These are phyloP conservation scores for Otatea glauca DNA, from an alignment of 176 grass and related monocot genomes.

Conservation along the genomic window DNA sequence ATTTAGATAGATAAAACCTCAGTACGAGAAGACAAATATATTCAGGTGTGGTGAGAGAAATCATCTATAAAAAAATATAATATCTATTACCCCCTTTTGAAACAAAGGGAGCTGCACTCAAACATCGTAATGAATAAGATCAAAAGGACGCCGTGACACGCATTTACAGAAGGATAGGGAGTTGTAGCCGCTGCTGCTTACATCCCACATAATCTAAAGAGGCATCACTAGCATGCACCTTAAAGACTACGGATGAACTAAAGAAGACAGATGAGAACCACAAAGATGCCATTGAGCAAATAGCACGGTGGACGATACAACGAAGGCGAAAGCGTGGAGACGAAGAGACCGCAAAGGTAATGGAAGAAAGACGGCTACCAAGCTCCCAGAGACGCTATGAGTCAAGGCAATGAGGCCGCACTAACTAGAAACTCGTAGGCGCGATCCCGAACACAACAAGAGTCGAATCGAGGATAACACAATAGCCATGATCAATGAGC, in stretches of 20 bases:
- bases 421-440: neutral
- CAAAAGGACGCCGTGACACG: no score
- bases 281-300: neutral
- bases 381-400: neutral
- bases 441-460: neutral
- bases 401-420: neutral
- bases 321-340: no score
- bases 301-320: neutral
- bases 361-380: neutral
- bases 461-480: neutral
- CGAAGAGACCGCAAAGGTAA: neutral
- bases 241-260: neutral
- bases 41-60: no score
- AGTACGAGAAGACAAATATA: no score
- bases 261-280: neutral
- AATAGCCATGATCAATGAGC: neutral
- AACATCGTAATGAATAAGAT: no score
- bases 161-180: no score
- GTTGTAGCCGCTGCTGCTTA: no score
- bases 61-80: no score
- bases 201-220: neutral
- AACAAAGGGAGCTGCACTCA: no score
- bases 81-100: no score
- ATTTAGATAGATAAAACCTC: no score
- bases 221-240: no score